phyloP scores from a whole-genome alignment of 1,284 basidiomycete genomes.

The Albatrellus sp. region DNA sequence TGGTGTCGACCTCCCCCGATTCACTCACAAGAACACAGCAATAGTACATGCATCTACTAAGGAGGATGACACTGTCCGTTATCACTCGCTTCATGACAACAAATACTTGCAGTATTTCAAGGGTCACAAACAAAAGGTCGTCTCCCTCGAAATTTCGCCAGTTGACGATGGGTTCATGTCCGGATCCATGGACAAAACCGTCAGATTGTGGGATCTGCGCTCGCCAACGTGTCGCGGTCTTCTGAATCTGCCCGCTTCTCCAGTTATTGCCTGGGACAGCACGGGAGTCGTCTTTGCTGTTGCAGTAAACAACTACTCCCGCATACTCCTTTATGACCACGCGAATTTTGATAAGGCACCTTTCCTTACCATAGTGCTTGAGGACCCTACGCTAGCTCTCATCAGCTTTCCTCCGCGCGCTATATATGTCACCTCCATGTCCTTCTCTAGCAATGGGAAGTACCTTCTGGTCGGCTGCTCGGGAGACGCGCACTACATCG shows the following conservation, averaged over 20 bases:
- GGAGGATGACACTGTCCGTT: slow-evolving; percentile 89
- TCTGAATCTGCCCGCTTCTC: slow-evolving; percentile 58
- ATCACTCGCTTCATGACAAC: slow-evolving; percentile 93
- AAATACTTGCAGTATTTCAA: slow-evolving; percentile 92
- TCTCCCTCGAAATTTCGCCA: slow-evolving; percentile 87
- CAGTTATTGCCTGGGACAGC: slow-evolving; percentile 85
- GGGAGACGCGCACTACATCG: slow-evolving; percentile 83
- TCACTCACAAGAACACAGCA: slow-evolving; percentile 81
- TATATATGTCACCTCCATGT: slow-evolving; percentile 83
- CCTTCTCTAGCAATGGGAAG: slow-evolving; percentile 85
- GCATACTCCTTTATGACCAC: slow-evolving; percentile 82
- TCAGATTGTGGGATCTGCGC: slow-evolving; percentile 94
- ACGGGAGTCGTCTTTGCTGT: slow-evolving; percentile 89
- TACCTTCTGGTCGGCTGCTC: slow-evolving; percentile 90
- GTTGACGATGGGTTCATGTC: slow-evolving; percentile 94
- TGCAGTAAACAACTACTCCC: slow-evolving; percentile 75
- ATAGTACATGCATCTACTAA: slow-evolving; percentile 92
- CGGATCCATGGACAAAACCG: slow-evolving; percentile 85
- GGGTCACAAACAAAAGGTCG: slow-evolving; percentile 84
- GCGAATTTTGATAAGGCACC: slow-evolving; percentile 87
- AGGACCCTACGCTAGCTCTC: slow-evolving; percentile 64
- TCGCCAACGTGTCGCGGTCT: slow-evolving; percentile 65
- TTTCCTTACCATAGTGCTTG: slow-evolving; percentile 72
- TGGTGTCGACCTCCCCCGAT: slow-evolving; percentile 86
- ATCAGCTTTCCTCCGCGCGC: slow-evolving; percentile 77